Conservation (phyloP, 768 basidiomycete species). For the Chlorophyllum brunneum region DNA sequence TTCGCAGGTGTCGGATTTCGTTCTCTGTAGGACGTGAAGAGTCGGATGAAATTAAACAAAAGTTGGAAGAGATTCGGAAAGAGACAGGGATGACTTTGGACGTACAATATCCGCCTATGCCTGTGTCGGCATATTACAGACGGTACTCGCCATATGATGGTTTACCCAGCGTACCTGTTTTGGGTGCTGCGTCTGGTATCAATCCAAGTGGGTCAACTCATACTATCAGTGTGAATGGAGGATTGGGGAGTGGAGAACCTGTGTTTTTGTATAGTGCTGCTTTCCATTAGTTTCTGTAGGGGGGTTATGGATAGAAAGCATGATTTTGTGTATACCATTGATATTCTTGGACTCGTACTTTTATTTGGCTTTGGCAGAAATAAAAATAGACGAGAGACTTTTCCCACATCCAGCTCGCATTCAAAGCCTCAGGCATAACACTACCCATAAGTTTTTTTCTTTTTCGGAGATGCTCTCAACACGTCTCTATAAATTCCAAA, state of each 20-base stretch:
- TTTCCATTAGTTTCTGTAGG: conserved; percentile 4
- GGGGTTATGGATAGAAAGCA: no score
- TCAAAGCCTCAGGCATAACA: no score
- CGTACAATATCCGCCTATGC: conserved; percentile 8
- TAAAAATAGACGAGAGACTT: no score
- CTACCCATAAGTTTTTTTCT: no score
- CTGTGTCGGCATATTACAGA: background rate
- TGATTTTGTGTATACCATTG: background rate
- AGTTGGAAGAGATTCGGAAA: conserved; percentile 1
- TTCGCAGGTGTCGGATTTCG: conserved; percentile 1
- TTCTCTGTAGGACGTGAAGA: conserved; percentile 8
- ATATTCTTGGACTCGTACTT: background rate
- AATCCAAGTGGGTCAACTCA: background rate
- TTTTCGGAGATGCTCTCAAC: no score
- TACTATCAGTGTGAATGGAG: background rate
- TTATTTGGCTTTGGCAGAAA: no score
- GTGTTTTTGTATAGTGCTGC: conserved; percentile 12
- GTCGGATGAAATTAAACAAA: background rate
- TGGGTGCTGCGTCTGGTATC: background rate
- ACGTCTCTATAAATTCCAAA: no score
- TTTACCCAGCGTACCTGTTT: conserved; percentile 8
- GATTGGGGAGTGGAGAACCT: conserved; percentile 5
- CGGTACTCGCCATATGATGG: conserved; percentile 11
- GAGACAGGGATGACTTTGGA: conserved; percentile 8
- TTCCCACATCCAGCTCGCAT: no score